These are phyloP conservation scores for Chlamydomonas schloesseri DNA, from an alignment of 139 green algal genomes.

Conservation along the genomic window DNA sequence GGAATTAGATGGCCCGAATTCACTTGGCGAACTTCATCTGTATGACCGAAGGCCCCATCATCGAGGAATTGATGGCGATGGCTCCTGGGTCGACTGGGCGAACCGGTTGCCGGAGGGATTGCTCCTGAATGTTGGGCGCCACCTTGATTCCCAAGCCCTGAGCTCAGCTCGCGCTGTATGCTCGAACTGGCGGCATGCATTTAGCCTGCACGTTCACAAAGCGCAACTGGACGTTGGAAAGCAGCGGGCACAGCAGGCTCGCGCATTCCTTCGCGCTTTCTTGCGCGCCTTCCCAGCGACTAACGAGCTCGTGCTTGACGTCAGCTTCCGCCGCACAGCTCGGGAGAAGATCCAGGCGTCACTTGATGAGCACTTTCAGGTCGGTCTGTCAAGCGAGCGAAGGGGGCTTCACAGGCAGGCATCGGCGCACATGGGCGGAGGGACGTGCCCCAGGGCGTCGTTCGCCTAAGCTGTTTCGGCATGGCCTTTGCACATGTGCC, in stretches of 20 bases:
- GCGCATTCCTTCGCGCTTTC: constrained; percentile 21
- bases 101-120: neutral
- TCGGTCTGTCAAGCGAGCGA: no score
- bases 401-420: no score
- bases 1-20: no score
- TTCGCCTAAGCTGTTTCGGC: no score
- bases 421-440: no score
- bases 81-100: neutral
- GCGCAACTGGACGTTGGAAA: constrained; percentile 17
- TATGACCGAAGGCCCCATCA: neutral
- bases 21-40: no score
- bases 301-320: constrained; percentile 19
- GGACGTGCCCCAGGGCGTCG: no score
- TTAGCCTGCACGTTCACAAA: neutral
- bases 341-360: constrained; percentile 43
- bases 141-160: neutral
- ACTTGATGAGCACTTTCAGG: constrained; percentile 24
- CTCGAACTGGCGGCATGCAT: neutral
- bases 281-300: constrained; percentile 10
- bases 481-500: no score
- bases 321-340: constrained; percentile 30
- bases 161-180: neutral
- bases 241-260: neutral
- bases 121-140: neutral
- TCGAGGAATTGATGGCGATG: neutral